Evolutionary conservation across 345 rosid species (phyloP), one percentile per base, ranked within the genome.

Genomic region (Garcia nutans): DNA sequence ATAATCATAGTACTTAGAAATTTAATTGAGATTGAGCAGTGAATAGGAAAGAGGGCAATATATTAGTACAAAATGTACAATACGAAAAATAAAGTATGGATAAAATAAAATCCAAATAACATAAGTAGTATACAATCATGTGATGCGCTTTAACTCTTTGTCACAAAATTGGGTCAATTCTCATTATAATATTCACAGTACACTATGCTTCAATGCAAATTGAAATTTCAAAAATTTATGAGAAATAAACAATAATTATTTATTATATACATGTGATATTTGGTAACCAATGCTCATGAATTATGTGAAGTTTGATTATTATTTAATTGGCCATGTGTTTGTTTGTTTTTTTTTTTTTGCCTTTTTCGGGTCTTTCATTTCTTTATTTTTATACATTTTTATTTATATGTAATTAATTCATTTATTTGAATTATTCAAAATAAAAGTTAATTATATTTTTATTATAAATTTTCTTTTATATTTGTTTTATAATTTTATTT

Each of bases 261-360:
- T 6, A 70, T 70, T 6, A 70, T 50, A 10, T 44, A 22, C 71
- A 45, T 37, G 68, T 37, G 68, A 64, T 26, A 0, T 59, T 45
- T 22, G 55, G 1, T 45, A 67, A n/a, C n/a, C 55, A 44, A 20
- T 44, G 17, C 50, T 67, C 55, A 33, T 2, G 70, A 66, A 10
- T 31, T 63, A 63, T n/a, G 55, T 67, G 70, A 44, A 42, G 42
- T 13, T 69, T 1, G 41, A 52, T 50, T n/a, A 52, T 69, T 24
- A 69, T 68, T 68, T 68, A 42, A 20, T 33, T 33, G 41, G n/a
- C 68, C 45, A n/a, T 47, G 55, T n/a, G 11, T n/a, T n/a, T n/a
- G n/a, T n/a, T n/a, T n/a, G n/a, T n/a, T 67, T 47, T 67, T 26
- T 45, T 11, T 22, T 5, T 5, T 33, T 33, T 33, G 4, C 37